Evolutionary conservation across 2,329 filamentous ascomycete genomes (phyloP).

Genomic region (Trichoderma hamatum): DNA sequence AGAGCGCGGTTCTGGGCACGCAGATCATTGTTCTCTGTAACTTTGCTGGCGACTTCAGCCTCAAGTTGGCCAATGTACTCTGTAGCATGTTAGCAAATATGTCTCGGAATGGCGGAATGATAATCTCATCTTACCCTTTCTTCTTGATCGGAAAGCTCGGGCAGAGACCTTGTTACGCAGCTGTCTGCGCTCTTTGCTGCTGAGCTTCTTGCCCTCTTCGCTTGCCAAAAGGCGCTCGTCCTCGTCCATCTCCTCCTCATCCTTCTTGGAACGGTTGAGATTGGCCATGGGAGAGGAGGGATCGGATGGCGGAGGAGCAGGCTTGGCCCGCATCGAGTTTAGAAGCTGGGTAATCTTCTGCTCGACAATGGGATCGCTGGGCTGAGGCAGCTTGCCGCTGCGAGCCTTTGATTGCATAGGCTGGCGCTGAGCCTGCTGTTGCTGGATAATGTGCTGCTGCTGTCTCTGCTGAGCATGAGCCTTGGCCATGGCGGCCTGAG

Average conservation of each 20-base stretch:
- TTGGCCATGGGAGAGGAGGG: slow-evolving; percentile 60
- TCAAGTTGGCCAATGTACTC: slow-evolving; percentile 98
- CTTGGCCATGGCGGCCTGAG: slow-evolving; percentile 79
- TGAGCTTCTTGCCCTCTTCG: slow-evolving; percentile 98
- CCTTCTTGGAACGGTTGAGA: slow-evolving; percentile 78
- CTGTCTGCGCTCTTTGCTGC: slow-evolving; percentile 93
- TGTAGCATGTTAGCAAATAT: slow-evolving; percentile 44
- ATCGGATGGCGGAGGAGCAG: slow-evolving; percentile 53
- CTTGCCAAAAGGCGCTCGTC: slow-evolving; percentile 93
- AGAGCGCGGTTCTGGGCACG: slow-evolving; percentile 80
- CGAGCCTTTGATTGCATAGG: slow-evolving; percentile 52
- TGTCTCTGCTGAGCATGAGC: slow-evolving; percentile 70
- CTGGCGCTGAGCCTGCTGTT: slow-evolving; percentile 52
- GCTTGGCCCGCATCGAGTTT: slow-evolving; percentile 85
- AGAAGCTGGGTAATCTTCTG: slow-evolving; percentile 93
- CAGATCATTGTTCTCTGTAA: slow-evolving; percentile 80
- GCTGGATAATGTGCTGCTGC: slow-evolving; percentile 60
- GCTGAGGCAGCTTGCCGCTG: slow-evolving; percentile 52
- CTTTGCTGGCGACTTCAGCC: slow-evolving; percentile 80
- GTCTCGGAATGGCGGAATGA: neutral
- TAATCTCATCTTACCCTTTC: slow-evolving; percentile 74
- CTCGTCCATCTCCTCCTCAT: slow-evolving; percentile 98
- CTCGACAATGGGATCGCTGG: slow-evolving; percentile 73
- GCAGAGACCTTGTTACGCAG: slow-evolving; percentile 99
- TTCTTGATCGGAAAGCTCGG: slow-evolving; percentile 93